Conservation (phyloP, 2,329 filamentous ascomycete species). For the Neopestalotiopsis clavispora region DNA sequence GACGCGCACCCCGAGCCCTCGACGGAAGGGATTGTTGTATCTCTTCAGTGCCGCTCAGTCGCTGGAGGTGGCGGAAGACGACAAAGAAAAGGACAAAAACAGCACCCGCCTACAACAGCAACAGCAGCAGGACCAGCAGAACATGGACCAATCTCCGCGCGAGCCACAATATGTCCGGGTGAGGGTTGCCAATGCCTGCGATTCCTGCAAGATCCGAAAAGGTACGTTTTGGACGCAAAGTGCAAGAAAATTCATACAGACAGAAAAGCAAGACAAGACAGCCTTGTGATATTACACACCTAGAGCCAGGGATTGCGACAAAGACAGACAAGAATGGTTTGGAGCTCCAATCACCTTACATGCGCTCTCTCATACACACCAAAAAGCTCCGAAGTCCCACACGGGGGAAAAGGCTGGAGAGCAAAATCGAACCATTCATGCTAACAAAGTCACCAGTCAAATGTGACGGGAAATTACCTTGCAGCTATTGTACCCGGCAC, state of each 20-base stretch:
- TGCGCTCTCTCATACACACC: neutral
- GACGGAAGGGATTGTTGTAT: conserved; percentile 7
- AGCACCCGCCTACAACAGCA: neutral
- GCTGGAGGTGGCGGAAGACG: conserved; percentile 1
- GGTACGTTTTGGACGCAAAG: conserved; percentile 26
- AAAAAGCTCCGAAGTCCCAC: neutral
- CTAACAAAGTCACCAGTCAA: conserved; percentile 43
- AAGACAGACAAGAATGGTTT: neutral
- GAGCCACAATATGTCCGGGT: conserved; percentile 29
- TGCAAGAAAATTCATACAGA: neutral
- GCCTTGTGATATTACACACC: neutral
- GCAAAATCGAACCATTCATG: neutral
- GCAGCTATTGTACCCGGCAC: conserved; percentile 52
- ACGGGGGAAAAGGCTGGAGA: neutral
- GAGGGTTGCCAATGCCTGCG: conserved; percentile 59
- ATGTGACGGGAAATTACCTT: conserved; percentile 59
- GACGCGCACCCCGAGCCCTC: conserved; percentile 13
- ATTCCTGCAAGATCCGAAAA: conserved; percentile 59
- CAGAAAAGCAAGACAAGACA: neutral
- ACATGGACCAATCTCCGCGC: conserved; percentile 14
- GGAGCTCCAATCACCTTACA: neutral
- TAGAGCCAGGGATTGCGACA: neutral
- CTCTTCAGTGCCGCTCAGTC: conserved; percentile 10
- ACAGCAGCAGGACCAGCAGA: neutral
- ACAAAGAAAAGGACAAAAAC: neutral